These are phyloP conservation scores for Plasmodium reichenowi DNA, from an alignment of 169 alveolate species.

Conservation along the genomic window DNA sequence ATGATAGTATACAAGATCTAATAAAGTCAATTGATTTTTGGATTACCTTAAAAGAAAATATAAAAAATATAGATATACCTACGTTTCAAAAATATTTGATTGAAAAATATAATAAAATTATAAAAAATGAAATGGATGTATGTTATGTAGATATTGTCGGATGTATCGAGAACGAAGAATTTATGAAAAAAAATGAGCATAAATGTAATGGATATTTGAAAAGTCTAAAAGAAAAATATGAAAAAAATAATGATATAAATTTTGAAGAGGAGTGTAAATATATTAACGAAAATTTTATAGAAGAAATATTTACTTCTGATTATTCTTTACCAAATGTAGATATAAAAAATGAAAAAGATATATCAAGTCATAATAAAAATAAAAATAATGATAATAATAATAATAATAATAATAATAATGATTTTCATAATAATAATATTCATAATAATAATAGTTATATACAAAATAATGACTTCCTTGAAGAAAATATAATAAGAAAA, in stretches of 20 bases:
- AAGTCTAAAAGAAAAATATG: conserved; percentile 29
- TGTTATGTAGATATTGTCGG: conserved; percentile 22
- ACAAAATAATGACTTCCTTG: neutral
- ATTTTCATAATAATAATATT: neutral
- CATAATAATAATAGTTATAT: neutral
- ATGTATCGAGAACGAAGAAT: conserved; percentile 15
- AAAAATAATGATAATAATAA: neutral
- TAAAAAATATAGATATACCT: conserved; percentile 2
- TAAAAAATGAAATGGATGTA: conserved; percentile 7
- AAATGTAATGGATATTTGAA: conserved; percentile 59
- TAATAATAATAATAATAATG: neutral
- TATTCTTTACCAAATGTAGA: neutral
- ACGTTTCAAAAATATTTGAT: conserved; percentile 43
- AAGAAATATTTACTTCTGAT: conserved; percentile 14
- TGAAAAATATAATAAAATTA: conserved; percentile 19
- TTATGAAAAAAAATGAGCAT: conserved; percentile 40
- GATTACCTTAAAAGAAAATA: conserved; percentile 26
- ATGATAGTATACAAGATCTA: conserved; percentile 35
- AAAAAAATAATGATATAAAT: conserved; percentile 9
- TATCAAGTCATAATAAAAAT: neutral
- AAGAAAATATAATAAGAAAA: conserved; percentile 8
- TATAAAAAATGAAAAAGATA: neutral
- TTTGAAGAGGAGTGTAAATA: conserved; percentile 55
- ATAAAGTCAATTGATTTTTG: conserved; percentile 41
- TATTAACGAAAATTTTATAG: conserved; percentile 32